A percentile compares a stretch with the other conserved stretches of the same genome.
These are phyloP conservation scores for Withania somnifera DNA, from an alignment of 305 asterid genomes.

Conservation along the genomic window DNA sequence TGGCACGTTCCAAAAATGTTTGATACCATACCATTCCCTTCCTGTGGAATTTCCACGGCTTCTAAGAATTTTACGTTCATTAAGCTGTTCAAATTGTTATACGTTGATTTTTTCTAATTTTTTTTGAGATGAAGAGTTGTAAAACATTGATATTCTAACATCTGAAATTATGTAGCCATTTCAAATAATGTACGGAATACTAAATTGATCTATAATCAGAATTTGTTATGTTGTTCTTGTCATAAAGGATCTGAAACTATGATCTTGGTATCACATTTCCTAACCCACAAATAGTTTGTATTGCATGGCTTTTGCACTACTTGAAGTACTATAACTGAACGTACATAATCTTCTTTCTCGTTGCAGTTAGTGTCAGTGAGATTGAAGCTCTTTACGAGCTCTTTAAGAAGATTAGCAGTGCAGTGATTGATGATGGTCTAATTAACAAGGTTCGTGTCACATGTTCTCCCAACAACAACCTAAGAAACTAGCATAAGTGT, in stretches of 20 bases:
- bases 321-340: not conserved
- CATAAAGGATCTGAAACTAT: not conserved
- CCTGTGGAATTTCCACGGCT: not conserved
- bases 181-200: not conserved
- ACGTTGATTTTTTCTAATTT: no score
- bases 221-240: not conserved
- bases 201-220: not conserved
- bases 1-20: not conserved
- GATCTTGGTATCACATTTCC: not conserved
- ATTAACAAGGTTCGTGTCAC: constrained; percentile 65
- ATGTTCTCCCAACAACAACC: not conserved
- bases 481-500: not conserved
- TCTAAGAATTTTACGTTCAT: not conserved
- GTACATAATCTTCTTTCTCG: not conserved
- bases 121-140: no score
- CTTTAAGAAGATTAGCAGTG: constrained; percentile 97
- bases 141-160: not conserved
- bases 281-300: not conserved
- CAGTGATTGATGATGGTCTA: constrained; percentile 95
- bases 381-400: constrained; percentile 95
- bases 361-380: constrained; percentile 95
- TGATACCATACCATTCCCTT: not conserved
- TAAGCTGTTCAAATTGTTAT: not conserved
- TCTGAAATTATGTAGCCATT: not conserved
- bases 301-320: not conserved